Evolutionary conservation across 2,329 filamentous ascomycete species (phyloP), one percentile per base, ranked within the genome.

Genomic region (Hymenoscyphus linearis): DNA sequence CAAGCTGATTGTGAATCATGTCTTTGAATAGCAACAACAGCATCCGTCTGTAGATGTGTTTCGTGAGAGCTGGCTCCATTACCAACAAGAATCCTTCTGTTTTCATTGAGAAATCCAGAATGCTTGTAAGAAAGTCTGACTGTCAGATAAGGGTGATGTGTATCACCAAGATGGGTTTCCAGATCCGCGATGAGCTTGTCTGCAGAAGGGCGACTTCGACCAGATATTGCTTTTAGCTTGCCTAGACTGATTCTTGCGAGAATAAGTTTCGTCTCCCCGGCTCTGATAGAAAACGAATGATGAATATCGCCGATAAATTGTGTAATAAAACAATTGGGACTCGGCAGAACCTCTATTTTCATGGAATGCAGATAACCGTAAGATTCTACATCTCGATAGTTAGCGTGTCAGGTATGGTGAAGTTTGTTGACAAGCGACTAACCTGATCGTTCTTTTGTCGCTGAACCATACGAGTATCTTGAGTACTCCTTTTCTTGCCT

Each of bases 131-230:
- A 79, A 7, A 87, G 66, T 22, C 75, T 75, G 16, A 86, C 74
- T 2, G 77, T 77, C 56, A 86, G 72, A 64, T 83, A 86, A 36
- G 79, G 76, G 16, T 76, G 76, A 22, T 71, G 71, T 3, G 75
- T 74, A 58, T 77, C 75, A 34, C 83, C 82, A 2, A 87, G 78
- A 60, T 85, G 79, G 34, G 76, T 73, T 67, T 87, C 82, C 12
- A 87, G 75, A 60, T 86, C 82, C 26, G 82, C 78, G 16, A 88
- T 83, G 35, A 87, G 73, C 47, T 82, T 77, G 13, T 86, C 82
- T 0, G 84, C 80, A 44, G 74, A 77, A 18, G 55, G 53, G 54
- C 78, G 75, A 35, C 74, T 73, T 9, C 67, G 35, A 58, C 77
- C 72, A 22, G 56, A 59, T 5, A 61, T 35, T 16, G 55, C 9